A percentile compares a stretch with the other conserved stretches of the same genome.
Conservation (phyloP, 2,329 filamentous ascomycete genomes). For the Teratosphaeria zuluensis region DNA sequence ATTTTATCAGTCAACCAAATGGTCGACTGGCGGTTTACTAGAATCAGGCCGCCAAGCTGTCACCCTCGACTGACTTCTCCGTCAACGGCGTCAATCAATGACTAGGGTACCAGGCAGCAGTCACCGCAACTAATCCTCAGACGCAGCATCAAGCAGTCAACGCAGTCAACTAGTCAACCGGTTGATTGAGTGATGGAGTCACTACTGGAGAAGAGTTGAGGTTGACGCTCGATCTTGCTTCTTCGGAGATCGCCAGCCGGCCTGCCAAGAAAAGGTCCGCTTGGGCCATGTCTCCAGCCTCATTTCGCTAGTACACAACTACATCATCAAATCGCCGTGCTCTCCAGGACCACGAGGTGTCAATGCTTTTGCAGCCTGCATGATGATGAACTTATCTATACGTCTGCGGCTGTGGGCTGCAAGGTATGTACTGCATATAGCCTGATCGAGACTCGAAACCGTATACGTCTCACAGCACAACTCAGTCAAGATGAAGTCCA, state of each 20-base stretch:
- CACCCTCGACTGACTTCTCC: too few relatives aligned
- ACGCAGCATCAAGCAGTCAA: too few relatives aligned
- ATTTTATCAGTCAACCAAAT: too few relatives aligned
- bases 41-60: too few relatives aligned
- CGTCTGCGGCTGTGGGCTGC: background rate
- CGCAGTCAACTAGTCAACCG: too few relatives aligned
- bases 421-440: background rate
- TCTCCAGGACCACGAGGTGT: conserved; percentile 2
- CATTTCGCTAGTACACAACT: background rate
- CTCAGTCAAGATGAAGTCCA: background rate
- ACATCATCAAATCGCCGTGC: background rate
- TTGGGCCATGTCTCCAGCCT: background rate
- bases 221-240: background rate
- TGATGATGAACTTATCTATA: conserved; percentile 10
- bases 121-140: too few relatives aligned
- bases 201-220: background rate
- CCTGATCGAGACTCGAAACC: background rate
- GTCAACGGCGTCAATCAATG: too few relatives aligned
- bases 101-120: too few relatives aligned
- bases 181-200: background rate
- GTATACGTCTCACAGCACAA: background rate
- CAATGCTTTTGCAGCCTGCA: background rate
- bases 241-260: background rate
- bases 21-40: too few relatives aligned
- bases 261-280: background rate